Base-by-base conservation (phyloP, 495 filamentous ascomycete species). In the Cetradonia linearis region DNA sequence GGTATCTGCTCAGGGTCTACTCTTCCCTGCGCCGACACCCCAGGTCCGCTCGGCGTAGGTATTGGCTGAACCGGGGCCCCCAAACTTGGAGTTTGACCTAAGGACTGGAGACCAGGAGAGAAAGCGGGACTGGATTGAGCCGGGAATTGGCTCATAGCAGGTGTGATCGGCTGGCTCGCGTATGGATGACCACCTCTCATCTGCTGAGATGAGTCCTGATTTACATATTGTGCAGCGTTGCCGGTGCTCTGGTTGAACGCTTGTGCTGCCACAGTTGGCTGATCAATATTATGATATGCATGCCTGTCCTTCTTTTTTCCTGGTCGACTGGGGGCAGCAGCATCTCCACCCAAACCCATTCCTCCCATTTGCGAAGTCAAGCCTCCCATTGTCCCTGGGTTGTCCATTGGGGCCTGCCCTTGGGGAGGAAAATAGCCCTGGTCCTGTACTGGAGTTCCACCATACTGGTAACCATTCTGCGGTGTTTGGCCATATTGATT, bases 1-100 rank as follows among this genome's bases (percentile, higher is more conserved):
- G 93, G 93, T 61, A 95, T 91, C 62, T 95, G 88, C 67, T 96
- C 89, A 14, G 94, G 88, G 61, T 96, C 89, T 63, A 96, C 85
- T 66, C 81, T 81, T 20, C 86, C 83, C 70, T 91, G 85, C 7
- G 86, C 82, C 27, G 85, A 71, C 16, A 78, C 78, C 18, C 76
- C 71, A 7, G 71, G 74, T 25, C 69, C 69, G 52, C 67, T 73
- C 13, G 68, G 56, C 33, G 52, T 52, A 38, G 64, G 46, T 52
- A 64, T 56, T n/a, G 66, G 50, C 34, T 59, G 60, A 18, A 40
- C 27, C 55, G 47, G 9, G 54, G 31, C 38, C 20, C 56, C 28
- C 30, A 67, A 63, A 13, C 48, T 56, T 54, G 57, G 56, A 13
- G 46, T 56, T 56, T 55, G 56, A 50, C 56, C 62, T 33, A 52